Evolutionary conservation across 2,329 filamentous ascomycete genomes (phyloP).

Genomic region (Fusarium mexicanum): DNA sequence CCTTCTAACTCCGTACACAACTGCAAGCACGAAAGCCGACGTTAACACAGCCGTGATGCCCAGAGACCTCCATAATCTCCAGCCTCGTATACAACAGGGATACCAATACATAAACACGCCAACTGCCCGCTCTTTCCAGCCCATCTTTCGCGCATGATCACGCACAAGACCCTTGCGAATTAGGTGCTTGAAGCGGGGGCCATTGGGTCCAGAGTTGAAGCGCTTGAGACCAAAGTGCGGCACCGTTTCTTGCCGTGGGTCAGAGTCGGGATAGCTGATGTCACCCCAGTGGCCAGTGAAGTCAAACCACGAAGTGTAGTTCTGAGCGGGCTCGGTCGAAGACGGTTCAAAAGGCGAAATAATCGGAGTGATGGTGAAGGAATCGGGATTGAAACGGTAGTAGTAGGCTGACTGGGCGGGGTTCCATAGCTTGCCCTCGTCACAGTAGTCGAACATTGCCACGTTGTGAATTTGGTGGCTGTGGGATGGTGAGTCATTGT

Average conservation of each 20-base stretch:
- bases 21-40: constrained; percentile 6
- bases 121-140: constrained; percentile 45
- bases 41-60: constrained; percentile 24
- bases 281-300: constrained; percentile 50
- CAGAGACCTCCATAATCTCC: constrained; percentile 45
- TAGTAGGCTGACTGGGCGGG: constrained; percentile 50
- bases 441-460: constrained; percentile 48
- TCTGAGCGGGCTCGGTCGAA: constrained; percentile 20
- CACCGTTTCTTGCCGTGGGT: constrained; percentile 47
- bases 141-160: constrained; percentile 32
- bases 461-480: constrained; percentile 48
- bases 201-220: constrained; percentile 46
- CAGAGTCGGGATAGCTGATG: constrained; percentile 41
- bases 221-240: constrained; percentile 48
- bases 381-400: constrained; percentile 45
- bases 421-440: constrained; percentile 48
- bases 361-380: constrained; percentile 35
- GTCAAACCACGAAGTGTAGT: constrained; percentile 49
- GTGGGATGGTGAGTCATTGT: not conserved
- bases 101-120: constrained; percentile 44
- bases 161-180: constrained; percentile 47
- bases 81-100: constrained; percentile 48
- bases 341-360: constrained; percentile 18
- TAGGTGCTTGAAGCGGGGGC: constrained; percentile 47
- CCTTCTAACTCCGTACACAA: constrained; percentile 14